Percentiles rank a stretch among this genome's conserved stretches.
These are phyloP conservation scores for Didymella segeticola DNA, from an alignment of 2,329 filamentous ascomycete genomes.

Conservation along the genomic window DNA sequence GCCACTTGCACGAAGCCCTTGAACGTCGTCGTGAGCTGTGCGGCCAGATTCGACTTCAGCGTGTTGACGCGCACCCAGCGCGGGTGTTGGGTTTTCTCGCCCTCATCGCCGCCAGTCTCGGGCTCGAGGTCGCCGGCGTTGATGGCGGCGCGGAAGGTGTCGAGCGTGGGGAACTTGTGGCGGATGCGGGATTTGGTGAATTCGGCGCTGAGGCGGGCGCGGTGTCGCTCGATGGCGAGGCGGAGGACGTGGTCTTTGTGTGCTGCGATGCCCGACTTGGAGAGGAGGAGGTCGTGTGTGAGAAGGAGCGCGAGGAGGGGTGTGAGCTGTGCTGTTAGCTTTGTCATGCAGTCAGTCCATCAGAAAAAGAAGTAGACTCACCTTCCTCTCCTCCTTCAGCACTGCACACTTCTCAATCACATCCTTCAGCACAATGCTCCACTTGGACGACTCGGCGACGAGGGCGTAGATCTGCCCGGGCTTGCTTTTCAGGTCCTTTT, in stretches of 20 bases:
- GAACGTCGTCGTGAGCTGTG: slow-evolving; percentile 80
- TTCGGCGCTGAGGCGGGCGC: slow-evolving; percentile 79
- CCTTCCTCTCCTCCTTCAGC: slow-evolving; percentile 83
- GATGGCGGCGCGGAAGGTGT: slow-evolving; percentile 68
- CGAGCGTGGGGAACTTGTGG: slow-evolving; percentile 71
- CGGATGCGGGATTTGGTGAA: slow-evolving; percentile 80
- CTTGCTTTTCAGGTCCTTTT: slow-evolving; percentile 75
- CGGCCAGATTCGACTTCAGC: slow-evolving; percentile 71
- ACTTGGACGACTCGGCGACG: slow-evolving; percentile 86
- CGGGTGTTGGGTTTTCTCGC: slow-evolving; percentile 65
- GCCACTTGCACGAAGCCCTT: slow-evolving; percentile 64
- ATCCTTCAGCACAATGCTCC: slow-evolving; percentile 84
- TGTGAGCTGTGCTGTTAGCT: slow-evolving; percentile 73
- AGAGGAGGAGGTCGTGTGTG: slow-evolving; percentile 82
- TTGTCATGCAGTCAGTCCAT: no score
- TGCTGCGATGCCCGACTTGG: slow-evolving; percentile 82
- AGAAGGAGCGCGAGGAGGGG: slow-evolving; percentile 82
- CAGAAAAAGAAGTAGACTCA: no score
- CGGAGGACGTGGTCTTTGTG: slow-evolving; percentile 80
- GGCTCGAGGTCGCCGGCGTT: slow-evolving; percentile 49
- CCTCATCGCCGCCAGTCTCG: slow-evolving; percentile 49
- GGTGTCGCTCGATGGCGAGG: slow-evolving; percentile 78
- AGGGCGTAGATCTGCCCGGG: slow-evolving; percentile 87
- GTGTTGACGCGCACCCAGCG: slow-evolving; percentile 92
- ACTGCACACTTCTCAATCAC: slow-evolving; percentile 84